phyloP scores from a whole-genome alignment of 148 eudicot species.

The Pharnaceum exiguum region DNA sequence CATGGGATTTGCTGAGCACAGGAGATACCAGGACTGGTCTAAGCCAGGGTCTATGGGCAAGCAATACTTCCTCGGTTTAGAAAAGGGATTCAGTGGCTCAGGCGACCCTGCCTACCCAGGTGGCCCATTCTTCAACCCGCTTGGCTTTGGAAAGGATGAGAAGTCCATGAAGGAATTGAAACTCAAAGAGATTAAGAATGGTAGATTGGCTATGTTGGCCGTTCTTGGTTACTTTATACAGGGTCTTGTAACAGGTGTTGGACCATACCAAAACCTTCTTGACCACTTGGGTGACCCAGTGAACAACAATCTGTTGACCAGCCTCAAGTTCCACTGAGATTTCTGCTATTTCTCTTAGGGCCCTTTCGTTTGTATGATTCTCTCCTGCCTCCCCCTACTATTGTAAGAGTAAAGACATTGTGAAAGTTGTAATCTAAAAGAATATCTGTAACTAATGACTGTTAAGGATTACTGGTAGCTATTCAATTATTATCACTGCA shows the following conservation, averaged over 20 bases:
- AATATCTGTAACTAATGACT: constrained; percentile 5
- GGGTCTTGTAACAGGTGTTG: constrained; percentile 83
- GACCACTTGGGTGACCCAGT: constrained; percentile 98
- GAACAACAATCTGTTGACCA: constrained; percentile 91
- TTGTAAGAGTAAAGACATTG: constrained; percentile 12
- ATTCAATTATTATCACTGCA: too few species aligned
- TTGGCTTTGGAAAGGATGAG: constrained; percentile 93
- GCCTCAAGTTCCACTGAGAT: constrained; percentile 81
- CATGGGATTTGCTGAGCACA: constrained; percentile 97
- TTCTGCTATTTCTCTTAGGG: background rate
- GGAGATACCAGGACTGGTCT: constrained; percentile 85
- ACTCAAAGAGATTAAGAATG: constrained; percentile 91
- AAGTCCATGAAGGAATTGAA: constrained; percentile 90
- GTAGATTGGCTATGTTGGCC: constrained; percentile 95
- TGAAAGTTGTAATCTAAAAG: too few species aligned
- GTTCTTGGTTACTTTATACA: constrained; percentile 82
- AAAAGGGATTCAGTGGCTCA: constrained; percentile 70
- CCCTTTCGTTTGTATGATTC: constrained; percentile 14
- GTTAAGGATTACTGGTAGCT: constrained; percentile 7
- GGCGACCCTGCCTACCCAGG: constrained; percentile 97
- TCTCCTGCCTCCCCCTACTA: background rate
- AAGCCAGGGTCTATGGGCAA: constrained; percentile 96
- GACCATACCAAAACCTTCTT: constrained; percentile 88
- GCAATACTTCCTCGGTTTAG: constrained; percentile 86
- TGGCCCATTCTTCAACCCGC: constrained; percentile 92